Percentiles rank a stretch among this genome's conserved stretches.
Conservation (phyloP, 2,329 filamentous ascomycete genomes). For the Fusarium clavum region DNA sequence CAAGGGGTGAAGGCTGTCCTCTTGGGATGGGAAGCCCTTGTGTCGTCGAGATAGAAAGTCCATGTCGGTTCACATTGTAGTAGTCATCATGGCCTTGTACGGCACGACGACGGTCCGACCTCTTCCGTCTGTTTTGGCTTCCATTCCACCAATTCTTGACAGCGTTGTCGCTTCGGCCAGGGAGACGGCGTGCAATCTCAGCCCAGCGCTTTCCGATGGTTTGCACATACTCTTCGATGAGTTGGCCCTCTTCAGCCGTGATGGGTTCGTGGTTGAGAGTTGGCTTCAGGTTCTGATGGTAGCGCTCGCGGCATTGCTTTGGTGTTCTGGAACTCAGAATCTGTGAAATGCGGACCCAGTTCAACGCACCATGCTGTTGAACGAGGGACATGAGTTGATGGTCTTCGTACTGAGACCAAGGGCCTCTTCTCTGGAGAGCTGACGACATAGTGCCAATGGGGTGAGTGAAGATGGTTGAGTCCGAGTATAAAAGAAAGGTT, state of each 20-base stretch:
- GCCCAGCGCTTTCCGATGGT: conserved; percentile 91
- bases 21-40: conserved; percentile 29
- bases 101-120: conserved; percentile 58
- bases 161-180: conserved; percentile 91
- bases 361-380: conserved; percentile 76
- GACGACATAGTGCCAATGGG: conserved; percentile 25
- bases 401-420: conserved; percentile 86
- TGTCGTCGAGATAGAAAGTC: conserved; percentile 47
- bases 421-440: conserved; percentile 67
- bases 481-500: neutral
- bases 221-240: conserved; percentile 81
- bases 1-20: conserved; percentile 30
- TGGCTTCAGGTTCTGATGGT: conserved; percentile 91
- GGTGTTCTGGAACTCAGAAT: conserved; percentile 82
- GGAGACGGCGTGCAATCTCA: conserved; percentile 85
- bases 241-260: conserved; percentile 73
- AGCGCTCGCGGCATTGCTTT: conserved; percentile 95
- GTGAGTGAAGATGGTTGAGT: neutral
- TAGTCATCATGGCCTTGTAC: conserved; percentile 40
- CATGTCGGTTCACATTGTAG: conserved; percentile 41
- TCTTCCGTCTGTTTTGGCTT: conserved; percentile 82
- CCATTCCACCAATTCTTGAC: conserved; percentile 99
- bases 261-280: conserved; percentile 79
- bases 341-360: conserved; percentile 90
- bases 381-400: conserved; percentile 76